phyloP scores from a whole-genome alignment of 108 stramenopile species.

The Cyclotella kingstonii region DNA sequence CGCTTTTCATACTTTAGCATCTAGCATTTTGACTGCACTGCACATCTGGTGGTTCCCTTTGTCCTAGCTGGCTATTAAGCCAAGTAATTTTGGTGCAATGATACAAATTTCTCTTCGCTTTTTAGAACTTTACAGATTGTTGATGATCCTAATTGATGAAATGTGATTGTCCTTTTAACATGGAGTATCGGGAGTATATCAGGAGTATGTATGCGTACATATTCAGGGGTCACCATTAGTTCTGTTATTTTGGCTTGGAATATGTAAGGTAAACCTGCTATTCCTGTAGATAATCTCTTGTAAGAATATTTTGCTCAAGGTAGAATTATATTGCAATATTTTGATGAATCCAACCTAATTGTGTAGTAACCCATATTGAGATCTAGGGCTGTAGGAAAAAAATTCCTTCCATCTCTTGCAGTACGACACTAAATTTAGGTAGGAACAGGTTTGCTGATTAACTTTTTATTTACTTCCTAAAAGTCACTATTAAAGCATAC shows the following conservation, averaged over 20 bases:
- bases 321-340: conserved; percentile 39
- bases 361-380: conserved; percentile 52
- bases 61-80: no score
- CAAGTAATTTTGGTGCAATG: no score
- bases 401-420: no score
- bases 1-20: no score
- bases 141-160: no score
- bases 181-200: no score
- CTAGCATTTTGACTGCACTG: no score
- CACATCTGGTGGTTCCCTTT: no score
- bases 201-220: conserved; percentile 25
- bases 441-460: conserved; percentile 43
- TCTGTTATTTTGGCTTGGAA: conserved; percentile 44
- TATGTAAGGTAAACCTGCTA: conserved; percentile 28
- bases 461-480: conserved; percentile 39
- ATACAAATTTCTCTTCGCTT: no score
- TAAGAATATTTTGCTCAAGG: conserved; percentile 54
- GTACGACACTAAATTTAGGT: conserved; percentile 41
- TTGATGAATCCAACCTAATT: conserved; percentile 17
- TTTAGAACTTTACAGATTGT: no score
- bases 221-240: conserved; percentile 26
- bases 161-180: no score
- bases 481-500: conserved; percentile 32
- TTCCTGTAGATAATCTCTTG: conserved; percentile 44
- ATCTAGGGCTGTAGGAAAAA: conserved; percentile 48